Evolutionary conservation across 2,329 filamentous ascomycete genomes (phyloP), one percentile per base, ranked within the genome.

Genomic region (Curvularia sp.): DNA sequence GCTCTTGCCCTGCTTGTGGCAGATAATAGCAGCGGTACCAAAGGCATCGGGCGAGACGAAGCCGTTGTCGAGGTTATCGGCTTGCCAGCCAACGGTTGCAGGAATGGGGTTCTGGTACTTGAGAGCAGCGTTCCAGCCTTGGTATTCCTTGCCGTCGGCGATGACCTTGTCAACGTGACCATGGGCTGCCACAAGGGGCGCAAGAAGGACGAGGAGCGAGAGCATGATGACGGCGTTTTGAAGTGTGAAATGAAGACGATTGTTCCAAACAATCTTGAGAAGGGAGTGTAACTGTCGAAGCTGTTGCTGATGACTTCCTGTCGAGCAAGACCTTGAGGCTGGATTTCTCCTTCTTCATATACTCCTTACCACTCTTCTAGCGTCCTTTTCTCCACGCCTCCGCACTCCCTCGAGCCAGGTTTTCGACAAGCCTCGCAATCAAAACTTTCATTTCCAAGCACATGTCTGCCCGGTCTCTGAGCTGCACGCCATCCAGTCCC

Each of bases 31-130:
- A 8, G 47, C 47, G 19, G 55, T 60, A 21, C 49, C 55, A 43
- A 74, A 75, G 28, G 61, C 54, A 38, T 66, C 61, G 3, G 74
- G 74, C 23, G 63, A 57, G 23, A 77, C 69, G 56, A 76, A 77
- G 32, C 76, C 75, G 58, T 76, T 74, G 67, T 77, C 74, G 19
- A 72, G 66, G 57, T 76, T 76, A 48, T 72, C 64, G 10, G 72
- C 71, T 19, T 69, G 64, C 74, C 74, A 77, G 42, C 72, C 73
- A 6, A 74, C 71, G 1, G 70, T 74, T 18, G 61, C 49, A 1
- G 73, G 74, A 23, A 70, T 69, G 2, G 73, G 70, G 48, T 46
- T 71, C 54, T 72, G 65, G 64, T 72, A 75, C 49, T 67, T 63
- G 46, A 73, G 59, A 5, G 63, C 66, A 10, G 72, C 67, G 53